Conservation (phyloP, 306 rosid species). For the Myrica gale region DNA sequence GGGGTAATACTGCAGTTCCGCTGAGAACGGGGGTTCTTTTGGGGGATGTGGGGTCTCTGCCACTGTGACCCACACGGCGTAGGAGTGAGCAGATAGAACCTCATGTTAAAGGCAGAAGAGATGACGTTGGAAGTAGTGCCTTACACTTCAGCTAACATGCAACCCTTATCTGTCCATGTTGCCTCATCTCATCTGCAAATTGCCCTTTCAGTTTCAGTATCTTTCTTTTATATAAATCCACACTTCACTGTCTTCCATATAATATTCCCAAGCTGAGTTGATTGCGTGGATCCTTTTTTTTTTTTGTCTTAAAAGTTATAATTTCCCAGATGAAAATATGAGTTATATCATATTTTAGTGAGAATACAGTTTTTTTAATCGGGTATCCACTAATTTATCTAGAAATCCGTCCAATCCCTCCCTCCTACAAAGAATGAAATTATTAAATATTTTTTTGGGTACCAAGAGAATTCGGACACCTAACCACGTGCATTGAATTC, state of each 20-base stretch:
- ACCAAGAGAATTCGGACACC: no score
- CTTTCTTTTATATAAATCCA: not conserved
- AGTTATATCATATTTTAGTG: no score
- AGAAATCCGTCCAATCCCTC: no score
- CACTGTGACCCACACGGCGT: slow-evolving; percentile 45
- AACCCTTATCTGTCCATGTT: slow-evolving; percentile 5
- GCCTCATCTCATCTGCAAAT: not conserved
- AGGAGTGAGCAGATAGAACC: slow-evolving; percentile 17
- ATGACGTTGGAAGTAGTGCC: slow-evolving; percentile 57
- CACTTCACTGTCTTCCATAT: not conserved
- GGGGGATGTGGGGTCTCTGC: not conserved
- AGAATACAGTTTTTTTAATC: no score
- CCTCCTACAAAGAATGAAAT: no score
- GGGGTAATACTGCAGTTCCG: slow-evolving; percentile 7
- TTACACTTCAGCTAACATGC: slow-evolving; percentile 70
- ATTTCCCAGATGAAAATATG: no score
- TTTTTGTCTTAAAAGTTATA: no score
- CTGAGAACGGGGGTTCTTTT: not conserved
- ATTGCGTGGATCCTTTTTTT: no score
- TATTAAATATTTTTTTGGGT: no score
- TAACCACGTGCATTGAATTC: no score
- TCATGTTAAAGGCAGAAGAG: slow-evolving; percentile 32
- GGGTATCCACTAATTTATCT: no score
- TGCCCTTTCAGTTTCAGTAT: not conserved
- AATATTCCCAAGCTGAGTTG: not conserved